A percentile compares a stretch with the other conserved stretches of the same genome.
phyloP scores from a whole-genome alignment of 148 eudicot genomes.

The Rhododendron molle region DNA sequence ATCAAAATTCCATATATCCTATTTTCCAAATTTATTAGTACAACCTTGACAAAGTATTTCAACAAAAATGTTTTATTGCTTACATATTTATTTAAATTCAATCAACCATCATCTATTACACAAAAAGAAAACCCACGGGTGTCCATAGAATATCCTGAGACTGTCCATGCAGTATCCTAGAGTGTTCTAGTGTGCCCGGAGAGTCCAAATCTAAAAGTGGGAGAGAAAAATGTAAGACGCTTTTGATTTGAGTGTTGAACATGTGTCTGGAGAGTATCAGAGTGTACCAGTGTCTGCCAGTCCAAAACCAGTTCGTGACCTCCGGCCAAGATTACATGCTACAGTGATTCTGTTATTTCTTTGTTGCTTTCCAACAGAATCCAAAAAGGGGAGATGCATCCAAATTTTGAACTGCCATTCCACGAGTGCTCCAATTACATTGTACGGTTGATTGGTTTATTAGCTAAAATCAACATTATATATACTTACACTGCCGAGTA shows the following conservation, averaged over 20 bases:
- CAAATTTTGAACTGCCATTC: neutral
- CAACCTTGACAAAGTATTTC: no score
- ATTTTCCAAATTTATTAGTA: no score
- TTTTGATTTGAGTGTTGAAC: neutral
- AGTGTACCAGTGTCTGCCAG: neutral
- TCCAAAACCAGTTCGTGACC: neutral
- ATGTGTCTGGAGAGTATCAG: neutral
- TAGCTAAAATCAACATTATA: neutral
- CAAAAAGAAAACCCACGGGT: neutral
- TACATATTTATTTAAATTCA: neutral
- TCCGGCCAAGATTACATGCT: neutral
- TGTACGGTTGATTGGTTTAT: neutral
- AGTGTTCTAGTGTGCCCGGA: neutral
- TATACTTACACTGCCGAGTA: neutral
- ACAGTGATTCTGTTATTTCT: neutral
- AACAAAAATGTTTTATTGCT: no score
- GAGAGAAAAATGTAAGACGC: neutral
- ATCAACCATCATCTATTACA: neutral
- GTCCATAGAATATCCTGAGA: neutral
- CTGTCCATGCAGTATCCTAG: neutral
- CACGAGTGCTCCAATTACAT: neutral
- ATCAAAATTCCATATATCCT: no score
- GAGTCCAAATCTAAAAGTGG: neutral
- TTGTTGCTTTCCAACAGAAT: neutral
- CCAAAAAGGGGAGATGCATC: neutral